A percentile compares a stretch with the other conserved stretches of the same genome.
Evolutionary conservation across 1,139 yeast species (phyloP).

Genomic region (Meyerozyma guilliermondii): DNA sequence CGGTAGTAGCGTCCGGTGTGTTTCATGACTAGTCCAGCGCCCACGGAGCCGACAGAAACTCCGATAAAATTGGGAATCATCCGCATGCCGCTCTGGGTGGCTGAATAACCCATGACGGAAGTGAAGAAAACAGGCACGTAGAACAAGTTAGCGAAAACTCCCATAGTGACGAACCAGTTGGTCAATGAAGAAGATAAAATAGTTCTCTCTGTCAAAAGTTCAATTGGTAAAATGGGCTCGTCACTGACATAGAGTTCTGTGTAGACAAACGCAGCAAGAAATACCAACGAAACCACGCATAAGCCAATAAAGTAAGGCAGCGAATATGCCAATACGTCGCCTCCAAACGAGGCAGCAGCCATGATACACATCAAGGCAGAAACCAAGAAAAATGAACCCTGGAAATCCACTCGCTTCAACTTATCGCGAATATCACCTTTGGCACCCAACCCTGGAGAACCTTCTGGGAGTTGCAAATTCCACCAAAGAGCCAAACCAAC

Average conservation of each 20-base stretch:
- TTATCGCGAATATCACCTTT: constrained; percentile 39
- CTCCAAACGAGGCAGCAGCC: constrained; percentile 67
- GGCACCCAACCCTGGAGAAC: constrained; percentile 42
- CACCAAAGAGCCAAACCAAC: constrained; percentile 40
- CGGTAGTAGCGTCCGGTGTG: constrained; percentile 61
- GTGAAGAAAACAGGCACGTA: constrained; percentile 63
- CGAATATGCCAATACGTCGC: constrained; percentile 44
- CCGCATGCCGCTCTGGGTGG: constrained; percentile 60
- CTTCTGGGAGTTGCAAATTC: constrained; percentile 41
- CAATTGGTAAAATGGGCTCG: constrained; percentile 67
- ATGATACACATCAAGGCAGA: constrained; percentile 47
- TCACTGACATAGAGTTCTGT: constrained; percentile 51
- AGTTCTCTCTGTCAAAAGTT: constrained; percentile 50
- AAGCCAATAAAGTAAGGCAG: constrained; percentile 29
- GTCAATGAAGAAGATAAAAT: constrained; percentile 61
- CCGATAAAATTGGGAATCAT: constrained; percentile 64
- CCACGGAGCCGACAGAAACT: constrained; percentile 63
- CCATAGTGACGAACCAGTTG: constrained; percentile 62
- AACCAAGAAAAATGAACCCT: constrained; percentile 63
- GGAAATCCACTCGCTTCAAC: constrained; percentile 61
- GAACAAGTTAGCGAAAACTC: constrained; percentile 49
- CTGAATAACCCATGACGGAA: constrained; percentile 49
- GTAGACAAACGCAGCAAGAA: constrained; percentile 35
- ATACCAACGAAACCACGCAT: constrained; percentile 13
- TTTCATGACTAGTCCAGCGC: constrained; percentile 67